Percentiles rank a stretch among this genome's conserved stretches.
phyloP scores from a whole-genome alignment of 768 basidiomycete genomes.

The Tricholomella constricta region DNA sequence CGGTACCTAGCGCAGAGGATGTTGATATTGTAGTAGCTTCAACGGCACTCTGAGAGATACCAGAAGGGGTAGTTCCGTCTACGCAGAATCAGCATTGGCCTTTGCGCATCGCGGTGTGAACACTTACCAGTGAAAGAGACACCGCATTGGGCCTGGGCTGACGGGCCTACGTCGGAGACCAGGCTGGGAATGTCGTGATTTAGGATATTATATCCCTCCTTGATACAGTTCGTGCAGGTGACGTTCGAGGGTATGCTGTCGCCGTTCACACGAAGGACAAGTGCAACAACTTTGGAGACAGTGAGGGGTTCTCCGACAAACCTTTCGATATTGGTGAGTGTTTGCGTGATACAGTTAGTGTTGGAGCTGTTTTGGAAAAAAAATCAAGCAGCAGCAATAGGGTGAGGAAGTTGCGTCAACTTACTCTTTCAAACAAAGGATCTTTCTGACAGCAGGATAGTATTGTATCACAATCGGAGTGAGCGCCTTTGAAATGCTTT shows the following conservation, averaged over 20 bases:
- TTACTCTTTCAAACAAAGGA: slow-evolving; percentile 66
- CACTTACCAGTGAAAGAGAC: slow-evolving; percentile 52
- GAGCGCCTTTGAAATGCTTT: slow-evolving; percentile 23
- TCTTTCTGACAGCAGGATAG: slow-evolving; percentile 58
- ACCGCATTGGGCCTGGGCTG: slow-evolving; percentile 46
- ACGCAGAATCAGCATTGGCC: neutral
- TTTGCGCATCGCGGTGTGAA: neutral
- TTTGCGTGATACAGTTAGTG: slow-evolving; percentile 55
- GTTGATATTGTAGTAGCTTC: neutral
- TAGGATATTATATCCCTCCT: slow-evolving; percentile 50
- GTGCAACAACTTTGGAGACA: slow-evolving; percentile 28
- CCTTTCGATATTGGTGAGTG: slow-evolving; percentile 53
- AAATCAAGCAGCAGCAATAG: neutral
- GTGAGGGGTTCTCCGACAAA: slow-evolving; percentile 35
- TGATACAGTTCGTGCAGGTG: slow-evolving; percentile 55
- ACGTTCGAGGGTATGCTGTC: slow-evolving; percentile 35
- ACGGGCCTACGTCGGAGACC: slow-evolving; percentile 17
- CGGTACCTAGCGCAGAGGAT: neutral
- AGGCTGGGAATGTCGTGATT: slow-evolving; percentile 37
- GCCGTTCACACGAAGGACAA: slow-evolving; percentile 31
- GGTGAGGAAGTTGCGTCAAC: slow-evolving; percentile 22
- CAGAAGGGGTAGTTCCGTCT: slow-evolving; percentile 15
- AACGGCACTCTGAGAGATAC: slow-evolving; percentile 9
- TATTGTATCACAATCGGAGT: slow-evolving; percentile 45
- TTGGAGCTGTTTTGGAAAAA: slow-evolving; percentile 25